These are phyloP conservation scores for Irpex sp. DNA, from an alignment of 1,284 basidiomycete species.

Conservation along the genomic window DNA sequence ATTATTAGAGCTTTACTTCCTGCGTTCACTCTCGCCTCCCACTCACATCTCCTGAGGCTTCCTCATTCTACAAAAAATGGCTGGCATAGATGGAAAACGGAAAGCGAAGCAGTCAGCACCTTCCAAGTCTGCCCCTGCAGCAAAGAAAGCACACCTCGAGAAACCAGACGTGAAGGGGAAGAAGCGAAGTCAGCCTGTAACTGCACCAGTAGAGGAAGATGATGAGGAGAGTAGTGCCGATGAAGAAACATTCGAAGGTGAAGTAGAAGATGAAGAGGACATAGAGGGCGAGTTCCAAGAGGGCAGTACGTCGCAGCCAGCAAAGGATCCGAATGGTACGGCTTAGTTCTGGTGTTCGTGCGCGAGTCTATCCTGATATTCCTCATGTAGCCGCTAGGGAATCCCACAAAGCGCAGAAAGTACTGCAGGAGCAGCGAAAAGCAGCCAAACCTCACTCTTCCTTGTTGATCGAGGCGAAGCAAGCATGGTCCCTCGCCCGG, in stretches of 20 bases:
- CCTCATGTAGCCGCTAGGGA: conserved; percentile 48
- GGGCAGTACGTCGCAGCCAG: conserved; percentile 6
- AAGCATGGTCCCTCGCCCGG: conserved; percentile 77
- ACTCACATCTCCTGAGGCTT: background rate
- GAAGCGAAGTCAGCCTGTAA: conserved; percentile 50
- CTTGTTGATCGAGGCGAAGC: conserved; percentile 71
- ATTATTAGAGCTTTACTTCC: background rate
- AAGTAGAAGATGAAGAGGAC: conserved; percentile 20
- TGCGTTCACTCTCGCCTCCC: no score
- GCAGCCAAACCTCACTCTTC: conserved; percentile 78
- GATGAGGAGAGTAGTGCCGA: conserved; percentile 27
- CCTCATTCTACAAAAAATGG: conserved; percentile 4
- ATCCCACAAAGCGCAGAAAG: conserved; percentile 65
- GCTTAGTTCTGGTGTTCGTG: conserved; percentile 1
- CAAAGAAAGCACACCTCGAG: conserved; percentile 50
- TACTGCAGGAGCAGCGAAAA: conserved; percentile 57
- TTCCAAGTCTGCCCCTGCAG: conserved; percentile 42
- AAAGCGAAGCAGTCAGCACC: conserved; percentile 47
- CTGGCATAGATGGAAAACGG: conserved; percentile 11
- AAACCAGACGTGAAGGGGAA: conserved; percentile 26
- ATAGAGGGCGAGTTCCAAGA: background rate
- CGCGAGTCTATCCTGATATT: background rate
- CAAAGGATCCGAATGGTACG: conserved; percentile 57
- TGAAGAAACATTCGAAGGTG: conserved; percentile 16
- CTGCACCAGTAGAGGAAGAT: conserved; percentile 28